Percentiles rank a stretch among this genome's conserved stretches.
phyloP scores from a whole-genome alignment of 768 basidiomycete species.

The Suillus bovinus region DNA sequence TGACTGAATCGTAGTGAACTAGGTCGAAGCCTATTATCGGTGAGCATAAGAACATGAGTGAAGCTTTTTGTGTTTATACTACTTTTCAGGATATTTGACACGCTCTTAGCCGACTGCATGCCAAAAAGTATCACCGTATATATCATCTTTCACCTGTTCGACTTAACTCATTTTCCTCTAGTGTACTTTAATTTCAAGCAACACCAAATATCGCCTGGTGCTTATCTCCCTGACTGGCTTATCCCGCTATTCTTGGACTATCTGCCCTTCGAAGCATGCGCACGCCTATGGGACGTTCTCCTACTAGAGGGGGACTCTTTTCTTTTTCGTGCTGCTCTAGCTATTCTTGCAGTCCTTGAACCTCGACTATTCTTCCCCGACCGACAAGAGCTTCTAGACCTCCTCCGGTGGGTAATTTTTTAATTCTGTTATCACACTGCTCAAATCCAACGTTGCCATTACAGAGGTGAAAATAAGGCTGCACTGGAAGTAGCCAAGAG shows the following conservation, averaged over 20 bases:
- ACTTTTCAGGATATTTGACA: conserved; percentile 79
- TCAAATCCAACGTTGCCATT: conserved; percentile 1
- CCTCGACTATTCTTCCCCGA: conserved; percentile 89
- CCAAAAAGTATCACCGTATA: conserved; percentile 68
- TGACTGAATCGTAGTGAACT: conserved; percentile 27
- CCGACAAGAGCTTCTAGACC: conserved; percentile 69
- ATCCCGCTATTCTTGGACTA: conserved; percentile 80
- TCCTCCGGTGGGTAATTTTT: conserved; percentile 57
- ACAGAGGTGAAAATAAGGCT: conserved; percentile 80
- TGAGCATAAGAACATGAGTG: conserved; percentile 27
- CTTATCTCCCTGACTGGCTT: conserved; percentile 85
- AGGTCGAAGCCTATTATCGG: conserved; percentile 94
- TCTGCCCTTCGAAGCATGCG: conserved; percentile 89
- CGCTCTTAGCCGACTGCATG: conserved; percentile 88
- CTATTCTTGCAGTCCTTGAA: conserved; percentile 79
- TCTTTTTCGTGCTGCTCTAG: conserved; percentile 82
- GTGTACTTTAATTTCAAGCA: conserved; percentile 96
- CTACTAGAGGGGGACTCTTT: conserved; percentile 90
- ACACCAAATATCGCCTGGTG: conserved; percentile 82
- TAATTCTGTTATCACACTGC: conserved; percentile 15
- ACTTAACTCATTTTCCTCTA: conserved; percentile 28
- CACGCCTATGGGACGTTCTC: conserved; percentile 86
- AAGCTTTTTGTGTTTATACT: not conserved
- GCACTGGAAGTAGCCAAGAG: conserved; percentile 80
- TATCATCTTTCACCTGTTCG: not conserved